A percentile compares a stretch with the other conserved stretches of the same genome.
Conservation (phyloP, 352 stramenopile species). For the Pythium monospermum region DNA sequence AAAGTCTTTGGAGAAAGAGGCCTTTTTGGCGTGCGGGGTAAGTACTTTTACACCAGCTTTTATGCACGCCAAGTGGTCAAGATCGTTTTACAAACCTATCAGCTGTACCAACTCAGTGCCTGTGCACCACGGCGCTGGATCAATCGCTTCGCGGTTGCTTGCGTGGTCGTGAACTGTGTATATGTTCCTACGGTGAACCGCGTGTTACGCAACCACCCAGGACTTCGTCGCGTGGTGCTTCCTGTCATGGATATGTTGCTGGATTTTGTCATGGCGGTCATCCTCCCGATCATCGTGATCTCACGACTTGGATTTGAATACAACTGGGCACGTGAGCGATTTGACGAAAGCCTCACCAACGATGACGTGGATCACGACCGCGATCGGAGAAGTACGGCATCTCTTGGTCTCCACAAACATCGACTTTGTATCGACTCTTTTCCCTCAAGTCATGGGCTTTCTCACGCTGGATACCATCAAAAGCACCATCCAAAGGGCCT, state of each 20-base stretch:
- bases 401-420: not conserved
- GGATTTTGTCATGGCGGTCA: constrained; percentile 6
- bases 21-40: constrained; percentile 5
- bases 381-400: not conserved
- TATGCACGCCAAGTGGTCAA: constrained; percentile 5
- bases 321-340: no score
- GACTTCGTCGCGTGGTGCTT: not conserved
- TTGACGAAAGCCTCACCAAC: no score
- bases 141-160: constrained; percentile 9
- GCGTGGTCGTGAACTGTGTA: constrained; percentile 13
- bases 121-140: constrained; percentile 1
- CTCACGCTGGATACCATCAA: constrained; percentile 11
- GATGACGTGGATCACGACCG: constrained; percentile 11
- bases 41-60: constrained; percentile 7
- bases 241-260: constrained; percentile 6
- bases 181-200: constrained; percentile 1
- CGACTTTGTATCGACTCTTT: constrained; percentile 11
- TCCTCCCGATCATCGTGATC: constrained; percentile 9
- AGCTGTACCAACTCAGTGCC: constrained; percentile 13
- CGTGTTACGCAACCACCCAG: not conserved
- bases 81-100: constrained; percentile 15
- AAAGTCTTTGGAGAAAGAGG: constrained; percentile 3
- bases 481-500: not conserved
- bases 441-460: constrained; percentile 8
- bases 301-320: constrained; percentile 1